Base-by-base conservation (phyloP, 768 basidiomycete genomes). In the Kwoniella dejecticola region DNA sequence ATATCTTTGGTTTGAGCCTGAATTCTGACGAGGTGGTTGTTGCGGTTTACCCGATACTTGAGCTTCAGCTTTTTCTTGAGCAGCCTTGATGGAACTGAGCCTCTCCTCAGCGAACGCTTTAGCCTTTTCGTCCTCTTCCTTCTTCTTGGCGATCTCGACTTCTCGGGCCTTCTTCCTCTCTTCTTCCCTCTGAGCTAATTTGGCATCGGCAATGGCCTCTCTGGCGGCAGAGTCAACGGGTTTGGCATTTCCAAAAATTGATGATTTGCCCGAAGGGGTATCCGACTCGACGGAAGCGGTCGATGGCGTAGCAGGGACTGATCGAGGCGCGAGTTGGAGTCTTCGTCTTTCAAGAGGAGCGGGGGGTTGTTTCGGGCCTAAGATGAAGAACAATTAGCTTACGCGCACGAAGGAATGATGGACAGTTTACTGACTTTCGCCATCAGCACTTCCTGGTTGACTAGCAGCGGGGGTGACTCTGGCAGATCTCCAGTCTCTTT, bases 191-290 rank as follows among this genome's bases (percentile, higher is more conserved):
- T 69, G 56, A 4, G 69, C 71, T 21, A 76, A 63, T 55, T 76
- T 76, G 31, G 67, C 74, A 27, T 69, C 79, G 4, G 73, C 74
- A 40, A 71, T 77, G 26, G 57, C 58, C 71, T 97, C 93, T 54
- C 85, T 85, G 0, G 83, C 81, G 31, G 88, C 82, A 17, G 88
- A 86, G 76, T 98, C 93, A 21, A 97, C 89, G 12, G 95, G 92
- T 69, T 89, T 88, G 33, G 95, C 95, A 55, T 84, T 83, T 49
- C 95, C 96, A 72, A 98, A 98, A 5, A 94, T 94, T 76, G 84
- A 92, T 4, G 81, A 64, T 63, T 75, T 79, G 61, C 88, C 74
- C 33, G 85, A 80, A 4, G 82, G 68, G 21, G 78, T 74, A 57
- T 83, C 79, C 6, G 90, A 91, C 0, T 88, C 86, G 41, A 91